These are phyloP conservation scores for Logfia minima DNA, from an alignment of 129 eudicot genomes.

Conservation along the genomic window DNA sequence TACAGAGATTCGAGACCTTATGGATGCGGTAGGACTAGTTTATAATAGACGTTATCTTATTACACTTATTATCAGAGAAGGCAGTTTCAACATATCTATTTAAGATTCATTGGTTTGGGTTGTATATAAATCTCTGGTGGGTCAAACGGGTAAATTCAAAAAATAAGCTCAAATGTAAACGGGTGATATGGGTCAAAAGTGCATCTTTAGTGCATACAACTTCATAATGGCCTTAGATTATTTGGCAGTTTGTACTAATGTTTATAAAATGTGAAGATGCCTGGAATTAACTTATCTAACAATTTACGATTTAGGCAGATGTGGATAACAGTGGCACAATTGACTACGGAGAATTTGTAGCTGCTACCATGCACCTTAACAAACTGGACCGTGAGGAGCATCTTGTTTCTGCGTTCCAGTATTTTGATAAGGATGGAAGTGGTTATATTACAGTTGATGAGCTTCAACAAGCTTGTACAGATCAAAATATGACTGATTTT, in stretches of 20 bases:
- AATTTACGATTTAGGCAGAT: slow-evolving; percentile 51
- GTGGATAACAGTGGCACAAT: slow-evolving; percentile 90
- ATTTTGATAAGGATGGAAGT: slow-evolving; percentile 51
- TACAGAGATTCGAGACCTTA: slow-evolving; percentile 88
- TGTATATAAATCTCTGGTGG: background rate
- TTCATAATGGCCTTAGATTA: background rate
- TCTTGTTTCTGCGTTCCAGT: slow-evolving; percentile 47
- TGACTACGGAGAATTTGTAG: slow-evolving; percentile 55
- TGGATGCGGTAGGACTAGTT: slow-evolving; percentile 73
- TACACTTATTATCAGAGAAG: background rate
- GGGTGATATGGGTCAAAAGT: background rate
- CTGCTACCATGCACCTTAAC: slow-evolving; percentile 51
- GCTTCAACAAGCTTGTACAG: slow-evolving; percentile 90
- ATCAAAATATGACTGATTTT: slow-evolving; percentile 70
- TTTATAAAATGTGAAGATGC: background rate
- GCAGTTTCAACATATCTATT: background rate
- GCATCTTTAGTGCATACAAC: background rate
- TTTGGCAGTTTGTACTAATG: background rate
- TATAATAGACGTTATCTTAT: background rate
- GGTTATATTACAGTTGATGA: slow-evolving; percentile 71
- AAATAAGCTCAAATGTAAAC: background rate
- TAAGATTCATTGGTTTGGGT: background rate
- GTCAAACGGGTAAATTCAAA: background rate
- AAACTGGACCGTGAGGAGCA: slow-evolving; percentile 51
- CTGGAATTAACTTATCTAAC: background rate